Evolutionary conservation across 2,329 filamentous ascomycete genomes (phyloP), one percentile per base, ranked within the genome.

Genomic region (Diplodia seriata): DNA sequence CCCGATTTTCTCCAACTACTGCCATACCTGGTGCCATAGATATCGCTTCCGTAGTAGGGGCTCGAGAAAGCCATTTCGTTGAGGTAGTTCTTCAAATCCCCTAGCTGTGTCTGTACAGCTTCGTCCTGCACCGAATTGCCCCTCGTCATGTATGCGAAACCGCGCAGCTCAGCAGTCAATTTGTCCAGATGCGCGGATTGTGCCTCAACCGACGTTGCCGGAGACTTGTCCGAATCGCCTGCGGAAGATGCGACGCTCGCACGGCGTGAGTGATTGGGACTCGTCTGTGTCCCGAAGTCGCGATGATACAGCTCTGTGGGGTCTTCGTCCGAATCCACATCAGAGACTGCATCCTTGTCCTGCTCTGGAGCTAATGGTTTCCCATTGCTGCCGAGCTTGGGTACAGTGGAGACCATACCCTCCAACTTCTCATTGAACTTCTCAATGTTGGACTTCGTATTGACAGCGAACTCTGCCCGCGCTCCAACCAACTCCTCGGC

Each of bases 291-390:
- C 70, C 91, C 91, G 69, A 92, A 86, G 75, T 95, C 92, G 55
- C 91, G 87, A 77, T 94, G 91, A 79, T 92, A 95, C 70, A 94
- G 86, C 77, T 94, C 91, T 0, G 90, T 89, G 0, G 92, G 91
- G 71, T 89, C 87, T 15, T 73, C 74, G 53, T 86, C 84, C 20
- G 81, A 81, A n/a, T 78, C 73, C 49, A 81, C 78, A 33, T 80
- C 79, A 18, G 76, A 75, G 11, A 33, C 36, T 73, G 69, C 81
- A 54, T 54, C 63, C 65, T 70, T 69, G 61, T 63, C 73, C 68
- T 31, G 66, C 53, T 68, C 72, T 31, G 71, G 20, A 23, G 14
- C n/a, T 47, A 73, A 70, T 26, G 73, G 70, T 40, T 70, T 49
- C n/a, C 59, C 59, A 69, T 74, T 23, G 70, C 66, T 36, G 40